These are phyloP conservation scores for Alloteropsis semialata DNA, from an alignment of 176 grass and related monocot genomes.

Conservation along the genomic window DNA sequence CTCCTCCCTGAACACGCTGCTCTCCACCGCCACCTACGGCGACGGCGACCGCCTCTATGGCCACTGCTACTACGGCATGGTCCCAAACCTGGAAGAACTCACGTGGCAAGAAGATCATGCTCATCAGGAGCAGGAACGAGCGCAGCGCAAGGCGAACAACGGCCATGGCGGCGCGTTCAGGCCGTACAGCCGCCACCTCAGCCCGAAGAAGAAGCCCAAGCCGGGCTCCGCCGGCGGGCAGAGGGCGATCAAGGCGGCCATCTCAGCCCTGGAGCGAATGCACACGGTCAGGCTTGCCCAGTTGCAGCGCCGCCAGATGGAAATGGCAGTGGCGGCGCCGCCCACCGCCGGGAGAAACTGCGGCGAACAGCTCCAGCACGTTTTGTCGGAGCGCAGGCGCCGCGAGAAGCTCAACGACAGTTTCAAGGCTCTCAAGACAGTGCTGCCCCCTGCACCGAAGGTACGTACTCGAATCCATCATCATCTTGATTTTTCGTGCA, in stretches of 20 bases:
- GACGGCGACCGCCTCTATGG: not conserved
- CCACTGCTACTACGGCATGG: not conserved
- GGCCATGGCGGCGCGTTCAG: not conserved
- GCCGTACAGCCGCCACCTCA: not conserved
- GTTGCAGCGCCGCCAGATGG: not conserved
- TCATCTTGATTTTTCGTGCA: not conserved
- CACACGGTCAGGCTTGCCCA: constrained; percentile 15
- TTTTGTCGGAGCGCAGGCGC: constrained; percentile 48
- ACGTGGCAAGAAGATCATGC: not conserved
- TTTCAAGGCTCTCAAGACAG: constrained; percentile 37
- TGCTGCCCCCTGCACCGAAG: constrained; percentile 33
- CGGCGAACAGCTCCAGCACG: constrained; percentile 28
- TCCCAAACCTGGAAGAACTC: not conserved
- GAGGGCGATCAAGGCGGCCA: constrained; percentile 20
- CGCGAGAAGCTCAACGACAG: constrained; percentile 44
- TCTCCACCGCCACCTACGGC: not conserved
- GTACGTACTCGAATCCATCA: not conserved
- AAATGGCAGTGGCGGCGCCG: not conserved
- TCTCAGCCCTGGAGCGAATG: not conserved
- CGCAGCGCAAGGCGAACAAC: too few relatives aligned
- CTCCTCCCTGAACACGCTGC: not conserved
- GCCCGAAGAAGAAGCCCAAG: constrained; percentile 12
- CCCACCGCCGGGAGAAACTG: not conserved
- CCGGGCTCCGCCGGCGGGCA: constrained; percentile 4
- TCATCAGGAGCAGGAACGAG: not conserved